Evolutionary conservation across 768 basidiomycete genomes (phyloP), one percentile per base, ranked within the genome.

Genomic region (Russula virescens): DNA sequence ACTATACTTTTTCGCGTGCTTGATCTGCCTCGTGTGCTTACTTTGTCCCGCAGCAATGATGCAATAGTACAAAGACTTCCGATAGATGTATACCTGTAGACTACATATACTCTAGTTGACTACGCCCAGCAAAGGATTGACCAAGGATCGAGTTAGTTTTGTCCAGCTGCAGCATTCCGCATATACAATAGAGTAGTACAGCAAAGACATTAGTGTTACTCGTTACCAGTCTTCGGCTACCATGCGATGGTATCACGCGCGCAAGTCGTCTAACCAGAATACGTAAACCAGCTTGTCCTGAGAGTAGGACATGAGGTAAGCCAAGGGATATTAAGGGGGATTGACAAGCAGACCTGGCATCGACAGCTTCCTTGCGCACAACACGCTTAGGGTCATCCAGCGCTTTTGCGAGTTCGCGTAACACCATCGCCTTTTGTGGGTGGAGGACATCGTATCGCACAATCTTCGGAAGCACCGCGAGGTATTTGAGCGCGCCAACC

Each of bases 281-380:
- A 65, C 40, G 35, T 64, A 28, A 64, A 65, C 64, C 63, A 64
- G 23, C 47, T 64, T 38, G 63, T 64, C 53, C 63, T 64, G 53
- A 9, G 21, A 21, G 9, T 2, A 38, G 38, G 25, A 3, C 8
- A 13, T 26, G 8, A 31, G 21, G 19, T 18, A 38, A 55, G 58
- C 4, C 8, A 43, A 38, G 9, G n/a, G 23, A 35, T 26, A 42
- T 14, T 2, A 6, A 55, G 13, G 14, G 1, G 10, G 51, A 42
- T 18, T 21, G 25, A 28, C 18, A 16, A 40, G 40, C 63, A 10
- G 23, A 80, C 81, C 88, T 70, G 38, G 93, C 88, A 67, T 93
- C 86, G 3, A 98, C 97, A 1, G 94, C 96, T 69, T 90, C 91
- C 68, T 84, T 87, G 57, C 97, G 80, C 9, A 99, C 94, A 2